phyloP scores from a whole-genome alignment of 1,284 basidiomycete species.

The Papiliotrema flavescens region DNA sequence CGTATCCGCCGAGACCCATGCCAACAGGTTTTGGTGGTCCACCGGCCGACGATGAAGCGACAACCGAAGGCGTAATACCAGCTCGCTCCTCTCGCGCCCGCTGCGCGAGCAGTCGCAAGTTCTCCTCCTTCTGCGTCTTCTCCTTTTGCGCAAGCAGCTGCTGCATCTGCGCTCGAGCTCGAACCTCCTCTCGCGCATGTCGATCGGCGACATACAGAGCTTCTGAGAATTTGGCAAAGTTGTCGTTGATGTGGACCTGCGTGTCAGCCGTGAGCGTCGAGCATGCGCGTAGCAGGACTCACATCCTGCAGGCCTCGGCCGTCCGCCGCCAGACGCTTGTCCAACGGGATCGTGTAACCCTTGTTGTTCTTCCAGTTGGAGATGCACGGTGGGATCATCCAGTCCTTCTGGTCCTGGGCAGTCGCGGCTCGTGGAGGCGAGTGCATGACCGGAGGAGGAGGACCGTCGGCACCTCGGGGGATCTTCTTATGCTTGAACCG shows the following conservation, averaged over 20 bases:
- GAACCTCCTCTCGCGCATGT: constrained; percentile 95
- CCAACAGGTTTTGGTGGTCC: constrained; percentile 49
- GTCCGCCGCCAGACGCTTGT: constrained; percentile 96
- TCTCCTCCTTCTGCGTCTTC: constrained; percentile 95
- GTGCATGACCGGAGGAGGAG: constrained; percentile 93
- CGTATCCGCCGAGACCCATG: constrained; percentile 80
- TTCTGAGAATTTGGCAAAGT: constrained; percentile 98
- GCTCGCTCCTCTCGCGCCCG: constrained; percentile 90
- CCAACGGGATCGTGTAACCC: constrained; percentile 97
- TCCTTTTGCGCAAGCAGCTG: constrained; percentile 97
- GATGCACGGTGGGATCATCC: constrained; percentile 99
- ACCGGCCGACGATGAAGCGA: constrained; percentile 19
- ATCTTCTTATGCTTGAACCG: constrained; percentile 99
- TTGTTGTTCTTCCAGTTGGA: constrained; percentile 99
- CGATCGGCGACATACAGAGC: constrained; percentile 94
- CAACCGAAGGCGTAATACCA: constrained; percentile 58
- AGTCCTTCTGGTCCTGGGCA: constrained; percentile 96
- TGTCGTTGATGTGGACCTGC: constrained; percentile 95
- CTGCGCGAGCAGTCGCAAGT: constrained; percentile 87
- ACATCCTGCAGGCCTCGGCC: constrained; percentile 97
- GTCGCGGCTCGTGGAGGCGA: constrained; percentile 95
- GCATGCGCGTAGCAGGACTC: constrained; percentile 44
- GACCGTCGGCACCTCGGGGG: constrained; percentile 88
- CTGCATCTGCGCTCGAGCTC: constrained; percentile 94
- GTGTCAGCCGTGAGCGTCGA: not conserved